Evolutionary conservation across 1,284 basidiomycete genomes (phyloP), one percentile per base, ranked within the genome.

Genomic region (Xerocomus cyaneibrunnescens): DNA sequence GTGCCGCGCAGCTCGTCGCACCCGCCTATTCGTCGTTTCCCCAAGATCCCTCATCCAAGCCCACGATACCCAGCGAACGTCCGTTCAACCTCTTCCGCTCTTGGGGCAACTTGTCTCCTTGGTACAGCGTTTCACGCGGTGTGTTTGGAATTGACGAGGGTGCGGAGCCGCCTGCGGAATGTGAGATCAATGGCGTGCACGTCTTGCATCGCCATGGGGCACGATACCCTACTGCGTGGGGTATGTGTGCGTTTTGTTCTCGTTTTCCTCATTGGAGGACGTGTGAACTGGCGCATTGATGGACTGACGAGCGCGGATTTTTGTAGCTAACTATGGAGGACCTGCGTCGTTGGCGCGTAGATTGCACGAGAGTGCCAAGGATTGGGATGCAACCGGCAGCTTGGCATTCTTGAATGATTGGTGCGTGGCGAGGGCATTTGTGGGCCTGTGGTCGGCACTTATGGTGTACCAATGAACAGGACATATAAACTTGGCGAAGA

Each of bases 61-160:
- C 37, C 36, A 44, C 45, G 22, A 56, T 40, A 45, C 40, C 66
- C 62, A 22, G 22, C 3, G 59, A 65, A 22, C 57, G 62, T 19
- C 47, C 61, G 2, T 88, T 85, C 57, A 80, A 86, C 64, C 63
- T 93, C 34, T 83, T 91, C 69, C 81, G 79, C 61, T 78, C 81
- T 42, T 92, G 91, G 89, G 92, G 92, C 0, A 92, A 92, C 63
- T 69, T 94, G 35, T 84, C 87, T 0, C 92, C 92, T 8, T 92
- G 89, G 87, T 91, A 87, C 68, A 89, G 85, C 51, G 84, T 91
- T 39, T 74, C 75, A n/a, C 75, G 73, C 27, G 79, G 76, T 10
- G 73, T 78, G 2, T 94, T 92, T 69, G 91, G 92, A 2, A 60
- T 92, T 8, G 76, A 87, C 60, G 85, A 90, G 0, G 76, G 79